Evolutionary conservation across 2,329 filamentous ascomycete species (phyloP).

Genomic region (Ophiostoma triangulosporum): DNA sequence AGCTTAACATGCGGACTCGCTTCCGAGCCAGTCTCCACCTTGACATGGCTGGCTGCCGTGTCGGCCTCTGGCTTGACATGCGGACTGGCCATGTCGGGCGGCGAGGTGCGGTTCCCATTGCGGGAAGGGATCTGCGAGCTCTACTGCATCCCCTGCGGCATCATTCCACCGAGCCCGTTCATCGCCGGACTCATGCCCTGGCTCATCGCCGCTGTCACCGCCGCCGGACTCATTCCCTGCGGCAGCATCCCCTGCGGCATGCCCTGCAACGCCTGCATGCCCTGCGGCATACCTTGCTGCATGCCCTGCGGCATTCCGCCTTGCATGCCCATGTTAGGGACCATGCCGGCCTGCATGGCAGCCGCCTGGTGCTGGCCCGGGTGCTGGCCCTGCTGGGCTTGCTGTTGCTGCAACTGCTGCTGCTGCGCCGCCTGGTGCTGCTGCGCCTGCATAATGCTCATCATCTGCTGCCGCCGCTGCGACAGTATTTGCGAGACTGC

Average conservation of each 20-base stretch:
- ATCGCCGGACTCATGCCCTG: slow-evolving; percentile 10
- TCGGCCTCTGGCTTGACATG: no score
- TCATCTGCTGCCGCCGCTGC: slow-evolving; percentile 10
- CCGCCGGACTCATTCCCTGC: slow-evolving; percentile 9
- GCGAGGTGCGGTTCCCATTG: not conserved
- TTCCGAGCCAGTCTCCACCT: no score
- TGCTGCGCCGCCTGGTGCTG: not conserved
- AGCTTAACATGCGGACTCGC: no score
- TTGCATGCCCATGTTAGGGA: slow-evolving; percentile 4
- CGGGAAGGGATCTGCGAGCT: not conserved
- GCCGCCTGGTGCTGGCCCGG: slow-evolving; percentile 10
- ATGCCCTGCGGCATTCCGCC: slow-evolving; percentile 4
- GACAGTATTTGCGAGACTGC: slow-evolving; percentile 14
- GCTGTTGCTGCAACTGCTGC: slow-evolving; percentile 27
- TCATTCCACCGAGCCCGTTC: slow-evolving; percentile 38
- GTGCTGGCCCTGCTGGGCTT: slow-evolving; percentile 16
- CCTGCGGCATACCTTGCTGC: slow-evolving; percentile 7
- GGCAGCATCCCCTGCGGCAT: slow-evolving; percentile 10
- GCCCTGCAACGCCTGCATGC: slow-evolving; percentile 11
- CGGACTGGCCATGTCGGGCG: not conserved
- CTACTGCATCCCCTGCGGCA: slow-evolving; percentile 30
- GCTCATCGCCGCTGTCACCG: slow-evolving; percentile 3
- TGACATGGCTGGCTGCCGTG: no score
- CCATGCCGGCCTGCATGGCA: slow-evolving; percentile 6
- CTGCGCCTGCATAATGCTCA: slow-evolving; percentile 5